Evolutionary conservation across 2,329 filamentous ascomycete genomes (phyloP), one percentile per base, ranked within the genome.

Genomic region (Cytospora piceae): DNA sequence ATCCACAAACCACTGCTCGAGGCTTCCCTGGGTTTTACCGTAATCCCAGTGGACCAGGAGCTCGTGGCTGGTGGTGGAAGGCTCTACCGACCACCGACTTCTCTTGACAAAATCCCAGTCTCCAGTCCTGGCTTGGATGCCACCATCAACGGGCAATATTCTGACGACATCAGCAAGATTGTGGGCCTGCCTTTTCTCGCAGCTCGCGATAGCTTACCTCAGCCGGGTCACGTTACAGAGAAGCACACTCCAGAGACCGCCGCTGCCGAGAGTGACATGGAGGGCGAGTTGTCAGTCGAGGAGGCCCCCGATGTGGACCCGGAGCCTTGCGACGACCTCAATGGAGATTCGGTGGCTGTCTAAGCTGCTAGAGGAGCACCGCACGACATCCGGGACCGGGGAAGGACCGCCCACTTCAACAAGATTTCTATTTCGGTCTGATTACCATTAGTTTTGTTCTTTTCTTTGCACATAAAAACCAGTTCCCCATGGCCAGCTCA

Each of bases 1-100:
- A 52, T 63, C 15, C 24, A 63, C 22, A 57, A 39, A 42, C 61
- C 61, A 57, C 31, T 52, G 49, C 61, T 63, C 34, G 53, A 63
- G 61, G 53, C 61, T 31, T 63, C 53, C 49, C 55, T 55, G 61
- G 61, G 61, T 63, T 63, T 51, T 63, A 63, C 61, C 46, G 32
- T 57, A 51, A 57, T 52, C 22, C 61, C 61, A 49, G 11, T 63
- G 61, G 54, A 2, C 61, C 29, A 22, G 12, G 54, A 57, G 15
- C 29, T 55, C 22, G 53, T 49, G 46, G 46, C n/a, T 49, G n/a
- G 7, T 57, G 53, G 46, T 51, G n/a, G 42, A 32, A 37, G 31
- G 1, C 51, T 31, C 27, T 11, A 24, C n/a, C 22, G 22, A 17
- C 22, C 51, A 9, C 51, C 22, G 3, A 20, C 17, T 9, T 3